A percentile compares a stretch with the other conserved stretches of the same genome.
These are phyloP conservation scores for Kalaharituber pfeilii DNA, from an alignment of 2,329 filamentous ascomycete species.

Conservation along the genomic window DNA sequence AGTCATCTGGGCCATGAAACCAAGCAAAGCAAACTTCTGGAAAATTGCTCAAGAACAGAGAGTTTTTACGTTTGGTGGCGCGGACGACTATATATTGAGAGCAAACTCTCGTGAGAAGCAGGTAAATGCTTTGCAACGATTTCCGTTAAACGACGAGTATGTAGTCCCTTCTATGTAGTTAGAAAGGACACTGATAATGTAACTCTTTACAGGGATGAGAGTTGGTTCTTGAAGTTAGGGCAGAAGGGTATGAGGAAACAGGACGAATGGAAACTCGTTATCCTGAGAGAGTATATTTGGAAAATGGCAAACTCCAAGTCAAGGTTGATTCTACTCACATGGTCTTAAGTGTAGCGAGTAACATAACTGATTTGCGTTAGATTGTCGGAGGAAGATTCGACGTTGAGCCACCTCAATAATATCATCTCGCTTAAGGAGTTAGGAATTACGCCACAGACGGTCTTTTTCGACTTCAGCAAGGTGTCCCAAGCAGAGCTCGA, in stretches of 20 bases:
- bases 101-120: background rate
- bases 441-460: slow-evolving; percentile 65
- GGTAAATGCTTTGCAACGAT: slow-evolving; percentile 37
- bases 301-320: slow-evolving; percentile 56
- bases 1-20: slow-evolving; percentile 65
- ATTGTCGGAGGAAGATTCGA: slow-evolving; percentile 2
- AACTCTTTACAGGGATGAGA: slow-evolving; percentile 44
- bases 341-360: too few relatives aligned
- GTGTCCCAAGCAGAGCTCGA: slow-evolving; percentile 22
- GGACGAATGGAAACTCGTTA: slow-evolving; percentile 78
- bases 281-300: slow-evolving; percentile 81
- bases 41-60: slow-evolving; percentile 53
- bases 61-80: slow-evolving; percentile 42
- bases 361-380: too few relatives aligned
- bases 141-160: slow-evolving; percentile 59
- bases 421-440: slow-evolving; percentile 60
- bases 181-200: too few relatives aligned
- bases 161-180: too few relatives aligned
- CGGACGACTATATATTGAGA: background rate
- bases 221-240: slow-evolving; percentile 71
- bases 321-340: slow-evolving; percentile 29
- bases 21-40: slow-evolving; percentile 77
- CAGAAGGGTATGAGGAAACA: slow-evolving; percentile 67
- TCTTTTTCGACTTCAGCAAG: slow-evolving; percentile 56
- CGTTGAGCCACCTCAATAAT: slow-evolving; percentile 39